Evolutionary conservation across 1,284 basidiomycete species (phyloP), one percentile per base, ranked within the genome.

Genomic region (Heliocybe sulcata): DNA sequence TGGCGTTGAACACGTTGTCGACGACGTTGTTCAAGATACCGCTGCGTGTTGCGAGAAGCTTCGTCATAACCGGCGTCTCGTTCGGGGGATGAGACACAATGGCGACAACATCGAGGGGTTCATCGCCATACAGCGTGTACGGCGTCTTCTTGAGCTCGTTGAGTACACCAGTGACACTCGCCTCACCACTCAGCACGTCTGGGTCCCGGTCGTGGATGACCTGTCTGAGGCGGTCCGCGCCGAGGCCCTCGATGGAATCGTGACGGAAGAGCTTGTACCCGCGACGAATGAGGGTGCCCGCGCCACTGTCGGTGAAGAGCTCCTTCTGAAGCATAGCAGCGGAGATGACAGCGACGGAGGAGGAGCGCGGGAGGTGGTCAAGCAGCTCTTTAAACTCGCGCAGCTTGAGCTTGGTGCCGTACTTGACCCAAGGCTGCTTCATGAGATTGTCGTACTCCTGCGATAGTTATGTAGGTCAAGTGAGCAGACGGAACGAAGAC

Each of bases 371-470:
- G 57, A 99, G 92, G 73, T 97, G 91, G 71, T 99, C 97, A 55
- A 99, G 85, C 49, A 99, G 85, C 69, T 99, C 96, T 76, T 99
- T 99, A 81, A 99, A 98, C 73, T 99, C 96, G 62, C 96, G 90
- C 53, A 99, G 82, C 77, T 99, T 99, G 73, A 99, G 91, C 75
- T 99, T 99, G 63, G 97, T 99, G 61, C 96, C 96, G 69, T 87
- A 98, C 73, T 98, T 98, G 74, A 99, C 96, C 96, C 97, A 99
- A n/a, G 94, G 83, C 75, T 98, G 89, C 69, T 95, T 97, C 94
- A 99, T 94, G 57, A 99, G 83, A 42, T 82, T 82, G 62, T 97
- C 92, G 72, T 98, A 99, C 76, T 99, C 96, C 89, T 92, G 63
- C 12, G 35, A 54, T 50, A 53, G 45, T 35, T 25, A 50, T 19